These are phyloP conservation scores for Lojkania enalia DNA, from an alignment of 2,329 filamentous ascomycete species.

Conservation along the genomic window DNA sequence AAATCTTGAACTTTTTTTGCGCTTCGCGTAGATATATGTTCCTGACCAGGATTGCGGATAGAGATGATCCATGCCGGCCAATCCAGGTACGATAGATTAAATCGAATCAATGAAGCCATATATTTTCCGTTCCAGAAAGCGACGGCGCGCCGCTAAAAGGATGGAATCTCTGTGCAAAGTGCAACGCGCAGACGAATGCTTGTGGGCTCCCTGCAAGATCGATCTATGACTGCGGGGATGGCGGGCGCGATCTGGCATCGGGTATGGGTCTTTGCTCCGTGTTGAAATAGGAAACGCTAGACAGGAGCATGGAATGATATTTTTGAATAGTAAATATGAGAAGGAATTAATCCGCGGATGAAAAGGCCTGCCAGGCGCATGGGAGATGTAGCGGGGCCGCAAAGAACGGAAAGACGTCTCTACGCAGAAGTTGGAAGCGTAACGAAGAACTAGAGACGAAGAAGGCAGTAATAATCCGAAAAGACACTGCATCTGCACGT, in stretches of 20 bases:
- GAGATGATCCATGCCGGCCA: constrained; percentile 13
- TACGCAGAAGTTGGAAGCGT: too few species aligned
- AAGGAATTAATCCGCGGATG: too few species aligned
- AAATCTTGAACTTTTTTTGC: neutral
- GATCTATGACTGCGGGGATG: neutral
- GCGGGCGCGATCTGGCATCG: neutral
- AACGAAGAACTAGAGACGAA: too few species aligned
- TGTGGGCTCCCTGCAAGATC: constrained; percentile 6
- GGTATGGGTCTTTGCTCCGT: neutral
- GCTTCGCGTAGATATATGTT: neutral
- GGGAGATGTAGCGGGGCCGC: too few species aligned
- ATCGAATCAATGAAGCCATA: constrained; percentile 20
- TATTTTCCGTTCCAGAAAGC: constrained; percentile 16
- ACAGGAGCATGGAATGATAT: too few species aligned
- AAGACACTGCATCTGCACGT: too few species aligned
- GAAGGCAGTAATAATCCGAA: too few species aligned
- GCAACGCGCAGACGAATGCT: constrained; percentile 11
- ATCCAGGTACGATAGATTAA: constrained; percentile 33
- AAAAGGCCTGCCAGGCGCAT: too few species aligned
- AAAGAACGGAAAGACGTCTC: too few species aligned
- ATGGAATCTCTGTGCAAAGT: constrained; percentile 3
- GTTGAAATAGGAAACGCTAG: neutral
- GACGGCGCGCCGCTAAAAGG: neutral
- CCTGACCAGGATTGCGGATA: neutral
- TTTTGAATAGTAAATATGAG: too few species aligned